A percentile compares a stretch with the other conserved stretches of the same genome.
phyloP scores from a whole-genome alignment of 495 filamentous ascomycete genomes.

The Xylaria nigripes region DNA sequence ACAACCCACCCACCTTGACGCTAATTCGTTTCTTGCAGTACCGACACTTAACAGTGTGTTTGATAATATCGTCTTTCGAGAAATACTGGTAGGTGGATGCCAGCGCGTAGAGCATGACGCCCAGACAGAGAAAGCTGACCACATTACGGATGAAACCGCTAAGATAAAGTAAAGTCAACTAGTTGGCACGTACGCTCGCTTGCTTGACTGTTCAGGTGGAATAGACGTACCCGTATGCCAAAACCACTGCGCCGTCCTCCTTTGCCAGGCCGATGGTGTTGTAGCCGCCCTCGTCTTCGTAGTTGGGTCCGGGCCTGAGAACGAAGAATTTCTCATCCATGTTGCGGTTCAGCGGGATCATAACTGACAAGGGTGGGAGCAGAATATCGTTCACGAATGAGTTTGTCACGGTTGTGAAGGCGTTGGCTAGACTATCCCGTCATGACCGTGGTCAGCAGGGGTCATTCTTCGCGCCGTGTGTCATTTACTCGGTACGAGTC shows the following conservation, averaged over 20 bases:
- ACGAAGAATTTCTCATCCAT: constrained; percentile 70
- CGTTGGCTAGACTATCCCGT: constrained; percentile 51
- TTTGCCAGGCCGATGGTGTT: constrained; percentile 61
- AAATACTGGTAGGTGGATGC: constrained; percentile 57
- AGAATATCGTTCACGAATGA: constrained; percentile 66
- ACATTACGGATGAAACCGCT: constrained; percentile 60
- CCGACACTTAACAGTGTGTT: constrained; percentile 58
- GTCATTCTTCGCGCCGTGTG: too few relatives aligned
- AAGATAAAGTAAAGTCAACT: background rate
- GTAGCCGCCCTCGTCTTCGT: constrained; percentile 43
- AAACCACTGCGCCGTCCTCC: constrained; percentile 61
- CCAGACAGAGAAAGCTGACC: constrained; percentile 58
- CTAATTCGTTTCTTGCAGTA: constrained; percentile 64
- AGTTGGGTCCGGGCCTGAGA: constrained; percentile 48
- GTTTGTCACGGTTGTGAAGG: constrained; percentile 64
- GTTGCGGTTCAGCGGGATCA: constrained; percentile 62
- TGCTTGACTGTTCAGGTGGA: background rate
- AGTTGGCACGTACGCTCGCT: constrained; percentile 8
- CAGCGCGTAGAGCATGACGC: constrained; percentile 54
- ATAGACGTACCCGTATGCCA: constrained; percentile 55
- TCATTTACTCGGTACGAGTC: too few relatives aligned
- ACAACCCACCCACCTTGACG: constrained; percentile 45
- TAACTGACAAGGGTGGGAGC: constrained; percentile 57
- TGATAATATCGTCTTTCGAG: constrained; percentile 59
- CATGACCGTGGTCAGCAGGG: background rate